A percentile compares a stretch with the other conserved stretches of the same genome.
Evolutionary conservation across 2,329 filamentous ascomycete genomes (phyloP).

Genomic region (Periconia sp.): DNA sequence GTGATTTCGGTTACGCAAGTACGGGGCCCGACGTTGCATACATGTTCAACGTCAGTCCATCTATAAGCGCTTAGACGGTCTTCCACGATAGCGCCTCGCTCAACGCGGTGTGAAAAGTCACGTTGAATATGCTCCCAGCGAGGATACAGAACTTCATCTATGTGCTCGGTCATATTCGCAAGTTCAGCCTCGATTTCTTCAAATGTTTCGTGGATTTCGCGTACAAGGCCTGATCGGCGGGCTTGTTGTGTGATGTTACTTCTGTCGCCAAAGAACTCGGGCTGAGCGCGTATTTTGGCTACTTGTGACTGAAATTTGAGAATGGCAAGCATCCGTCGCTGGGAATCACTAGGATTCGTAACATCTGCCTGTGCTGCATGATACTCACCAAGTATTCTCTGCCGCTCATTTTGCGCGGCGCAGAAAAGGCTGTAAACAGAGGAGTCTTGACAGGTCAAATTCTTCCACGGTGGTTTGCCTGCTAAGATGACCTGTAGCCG

Average conservation of each 20-base stretch:
- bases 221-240: not conserved
- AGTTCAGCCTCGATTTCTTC: not conserved
- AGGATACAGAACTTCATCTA: not conserved
- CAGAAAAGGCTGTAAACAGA: too few species aligned
- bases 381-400: too few species aligned
- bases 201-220: not conserved
- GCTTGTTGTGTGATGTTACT: not conserved
- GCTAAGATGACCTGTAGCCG: not conserved
- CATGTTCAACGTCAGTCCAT: not conserved
- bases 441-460: too few species aligned
- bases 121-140: not conserved
- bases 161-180: not conserved
- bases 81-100: not conserved
- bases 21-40: not conserved
- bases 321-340: too few species aligned
- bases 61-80: not conserved
- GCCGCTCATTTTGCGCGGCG: too few species aligned
- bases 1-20: not conserved
- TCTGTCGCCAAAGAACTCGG: constrained; percentile 1
- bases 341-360: too few species aligned
- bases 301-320: not conserved
- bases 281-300: not conserved
- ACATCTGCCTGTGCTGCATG: too few species aligned
- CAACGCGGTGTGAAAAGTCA: not conserved
- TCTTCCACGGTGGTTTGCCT: too few species aligned